Percentiles rank a stretch among this genome's conserved stretches.
Conservation (phyloP, 257 asterid species). For the Nicotiana tomentosiformis region DNA sequence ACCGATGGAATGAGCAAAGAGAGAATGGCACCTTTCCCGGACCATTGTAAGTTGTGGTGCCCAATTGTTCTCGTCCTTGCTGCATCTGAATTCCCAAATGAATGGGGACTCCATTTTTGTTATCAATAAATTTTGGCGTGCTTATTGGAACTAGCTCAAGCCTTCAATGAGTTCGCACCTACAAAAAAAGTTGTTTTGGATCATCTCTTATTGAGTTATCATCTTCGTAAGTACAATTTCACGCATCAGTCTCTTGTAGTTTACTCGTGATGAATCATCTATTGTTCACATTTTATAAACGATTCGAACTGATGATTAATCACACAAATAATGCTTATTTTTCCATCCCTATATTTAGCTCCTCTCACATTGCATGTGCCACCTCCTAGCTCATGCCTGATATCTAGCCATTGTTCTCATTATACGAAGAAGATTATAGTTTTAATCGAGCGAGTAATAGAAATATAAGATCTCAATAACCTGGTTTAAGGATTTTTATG, state of each 20-base stretch:
- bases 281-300: neutral
- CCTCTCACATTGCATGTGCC: neutral
- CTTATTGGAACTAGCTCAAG: constrained; percentile 18
- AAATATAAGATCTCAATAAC: neutral
- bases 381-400: neutral
- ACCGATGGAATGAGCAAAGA: constrained; percentile 95
- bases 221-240: neutral
- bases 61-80: constrained; percentile 15
- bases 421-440: neutral
- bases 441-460: neutral
- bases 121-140: constrained; percentile 24
- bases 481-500: neutral
- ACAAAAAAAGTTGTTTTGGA: neutral
- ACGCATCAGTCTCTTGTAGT: neutral
- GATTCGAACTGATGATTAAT: neutral
- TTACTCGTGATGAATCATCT: neutral
- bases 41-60: constrained; percentile 50
- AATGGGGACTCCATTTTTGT: constrained; percentile 24
- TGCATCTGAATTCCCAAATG: constrained; percentile 17
- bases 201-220: neutral
- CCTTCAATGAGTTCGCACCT: constrained; percentile 5
- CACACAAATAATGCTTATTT: neutral
- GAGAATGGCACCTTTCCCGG: constrained; percentile 97
- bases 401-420: neutral
- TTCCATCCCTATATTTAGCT: neutral